Evolutionary conservation across 345 rosid species (phyloP), one percentile per base, ranked within the genome.

Genomic region (Arabis alpina): DNA sequence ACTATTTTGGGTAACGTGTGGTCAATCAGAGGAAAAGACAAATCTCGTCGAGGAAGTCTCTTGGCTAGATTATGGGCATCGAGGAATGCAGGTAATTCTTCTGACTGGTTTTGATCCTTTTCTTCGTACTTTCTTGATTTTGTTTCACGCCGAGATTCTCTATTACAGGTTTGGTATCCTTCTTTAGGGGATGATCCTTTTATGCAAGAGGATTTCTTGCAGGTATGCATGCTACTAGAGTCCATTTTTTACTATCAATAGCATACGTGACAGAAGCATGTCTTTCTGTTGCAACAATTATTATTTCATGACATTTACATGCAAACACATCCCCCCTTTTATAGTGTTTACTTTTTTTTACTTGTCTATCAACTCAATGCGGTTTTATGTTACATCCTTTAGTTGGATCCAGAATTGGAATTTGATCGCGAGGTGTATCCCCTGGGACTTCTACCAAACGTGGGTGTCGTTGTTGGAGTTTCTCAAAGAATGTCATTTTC

Each of bases 371-470:
- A 60, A 34, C 45, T 56, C 34, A 24, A 44, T 39, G 44, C 30
- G 11, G 9, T 48, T 63, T 54, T 30, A 57, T 62, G 42, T 39
- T 81, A 24, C 73, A 61, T 74, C 42, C 73, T 80, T 60, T 66
- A 94, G 98, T 79, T 94, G 93, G 98, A 94, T 78, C 97, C 99
- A 32, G 99, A 91, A 83, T 85, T 91, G 61, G 97, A 94, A 80
- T 94, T 94, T 81, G 99, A 94, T 66, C 92, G 95, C 43, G 99
- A 94, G 85, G 93, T 91, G 34, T 94, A 91, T 74, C 98, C 99
- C 48, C 70, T 94, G 60, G 98, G 99, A 41, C 98, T 94, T 80
- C 85, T 94, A 79, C 99, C 99, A 74, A 94, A 89, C 76, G 90
- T 84, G 44, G 99, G 99, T 43, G 91, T 91, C 28, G 96, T 91